Percentiles rank a stretch among this genome's conserved stretches.
Conservation (phyloP, 495 filamentous ascomycete species). For the Aspergillus haitiensis region DNA sequence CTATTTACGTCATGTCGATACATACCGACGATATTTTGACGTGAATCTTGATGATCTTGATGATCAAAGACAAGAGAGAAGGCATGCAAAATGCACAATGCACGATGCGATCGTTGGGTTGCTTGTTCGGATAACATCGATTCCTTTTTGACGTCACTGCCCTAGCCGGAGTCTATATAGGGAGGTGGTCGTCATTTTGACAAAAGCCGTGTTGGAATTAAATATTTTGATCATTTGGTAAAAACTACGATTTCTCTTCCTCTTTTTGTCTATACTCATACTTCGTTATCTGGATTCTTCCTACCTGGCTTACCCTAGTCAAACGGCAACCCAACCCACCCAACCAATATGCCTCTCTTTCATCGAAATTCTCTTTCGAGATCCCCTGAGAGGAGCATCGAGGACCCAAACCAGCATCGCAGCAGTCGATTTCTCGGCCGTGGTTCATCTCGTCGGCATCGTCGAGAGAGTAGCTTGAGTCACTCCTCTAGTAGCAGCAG, state of each 20-base stretch:
- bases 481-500: conserved; percentile 31
- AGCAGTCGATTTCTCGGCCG: conserved; percentile 16
- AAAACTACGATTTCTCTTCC: background rate
- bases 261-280: background rate
- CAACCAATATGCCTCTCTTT: conserved; percentile 33
- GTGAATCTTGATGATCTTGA: no score
- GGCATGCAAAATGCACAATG: no score
- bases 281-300: background rate
- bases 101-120: no score
- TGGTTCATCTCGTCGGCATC: conserved; percentile 20
- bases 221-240: no score
- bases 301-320: background rate
- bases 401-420: conserved; percentile 16
- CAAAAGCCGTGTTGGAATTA: no score
- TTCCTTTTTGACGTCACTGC: background rate
- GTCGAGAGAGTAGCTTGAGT: conserved; percentile 4
- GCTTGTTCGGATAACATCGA: no score
- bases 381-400: conserved; percentile 21
- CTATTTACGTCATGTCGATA: no score
- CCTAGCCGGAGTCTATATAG: background rate
- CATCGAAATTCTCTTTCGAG: conserved; percentile 28
- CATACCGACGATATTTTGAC: no score
- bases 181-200: background rate
- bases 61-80: no score
- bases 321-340: conserved; percentile 8